Percentiles rank a stretch among this genome's conserved stretches.
Evolutionary conservation across 2,329 filamentous ascomycete species (phyloP).

Genomic region (Didymellaceae sp.): DNA sequence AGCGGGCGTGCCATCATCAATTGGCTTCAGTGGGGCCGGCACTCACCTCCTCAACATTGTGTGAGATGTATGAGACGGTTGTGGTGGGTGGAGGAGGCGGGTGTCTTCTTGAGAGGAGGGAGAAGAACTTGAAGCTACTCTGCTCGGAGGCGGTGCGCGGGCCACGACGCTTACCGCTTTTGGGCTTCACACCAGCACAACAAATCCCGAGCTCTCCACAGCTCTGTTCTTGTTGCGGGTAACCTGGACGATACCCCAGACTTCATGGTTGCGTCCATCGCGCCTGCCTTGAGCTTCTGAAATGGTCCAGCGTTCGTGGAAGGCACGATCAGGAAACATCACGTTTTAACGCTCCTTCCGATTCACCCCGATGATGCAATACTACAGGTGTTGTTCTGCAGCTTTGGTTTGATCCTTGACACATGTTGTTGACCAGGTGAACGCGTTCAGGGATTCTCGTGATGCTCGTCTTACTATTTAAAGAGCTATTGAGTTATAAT

Average conservation of each 20-base stretch:
- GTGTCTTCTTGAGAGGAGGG: slow-evolving; percentile 32
- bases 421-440: too few relatives aligned
- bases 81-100: slow-evolving; percentile 38
- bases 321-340: not conserved
- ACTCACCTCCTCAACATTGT: slow-evolving; percentile 69
- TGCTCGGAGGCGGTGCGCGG: slow-evolving; percentile 4
- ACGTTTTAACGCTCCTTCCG: slow-evolving; percentile 7
- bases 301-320: not conserved
- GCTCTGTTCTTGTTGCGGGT: slow-evolving; percentile 1
- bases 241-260: slow-evolving; percentile 2
- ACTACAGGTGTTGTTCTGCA: not conserved
- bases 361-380: slow-evolving; percentile 6
- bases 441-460: too few relatives aligned
- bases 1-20: slow-evolving; percentile 48
- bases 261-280: not conserved
- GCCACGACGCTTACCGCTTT: slow-evolving; percentile 18
- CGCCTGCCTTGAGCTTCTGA: not conserved
- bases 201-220: slow-evolving; percentile 15
- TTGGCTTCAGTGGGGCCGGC: slow-evolving; percentile 34
- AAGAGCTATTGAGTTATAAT: too few relatives aligned
- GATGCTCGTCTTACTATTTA: too few relatives aligned
- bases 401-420: too few relatives aligned
- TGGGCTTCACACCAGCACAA: slow-evolving; percentile 8
- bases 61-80: slow-evolving; percentile 52
- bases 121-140: slow-evolving; percentile 17